Conservation (phyloP, 2,329 filamentous ascomycete species). For the Aspergillus pseudoglaucus region DNA sequence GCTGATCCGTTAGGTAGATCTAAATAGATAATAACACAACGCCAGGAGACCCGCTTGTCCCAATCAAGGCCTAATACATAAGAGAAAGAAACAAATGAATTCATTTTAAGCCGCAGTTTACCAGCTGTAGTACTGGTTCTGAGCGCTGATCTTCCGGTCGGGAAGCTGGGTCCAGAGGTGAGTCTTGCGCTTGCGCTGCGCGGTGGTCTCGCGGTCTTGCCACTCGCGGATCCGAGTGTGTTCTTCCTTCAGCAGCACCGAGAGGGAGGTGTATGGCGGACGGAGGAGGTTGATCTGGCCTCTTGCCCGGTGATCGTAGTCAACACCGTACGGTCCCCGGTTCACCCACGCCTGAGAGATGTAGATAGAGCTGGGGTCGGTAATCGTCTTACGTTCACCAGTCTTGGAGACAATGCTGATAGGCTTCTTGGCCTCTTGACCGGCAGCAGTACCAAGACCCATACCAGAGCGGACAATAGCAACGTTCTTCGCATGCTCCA, state of each 20-base stretch:
- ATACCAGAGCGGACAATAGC: slow-evolving; percentile 78
- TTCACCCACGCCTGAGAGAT: slow-evolving; percentile 91
- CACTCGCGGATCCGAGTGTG: slow-evolving; percentile 76
- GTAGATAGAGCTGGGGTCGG: slow-evolving; percentile 76
- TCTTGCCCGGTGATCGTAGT: slow-evolving; percentile 67
- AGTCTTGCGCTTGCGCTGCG: slow-evolving; percentile 64
- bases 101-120: slow-evolving; percentile 41
- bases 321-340: slow-evolving; percentile 57
- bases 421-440: slow-evolving; percentile 25
- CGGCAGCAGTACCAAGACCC: slow-evolving; percentile 52
- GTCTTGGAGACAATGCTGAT: slow-evolving; percentile 65
- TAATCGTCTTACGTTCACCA: slow-evolving; percentile 63
- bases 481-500: slow-evolving; percentile 73
- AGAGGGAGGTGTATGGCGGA: slow-evolving; percentile 68
- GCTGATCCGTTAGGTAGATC: slow-evolving; percentile 13
- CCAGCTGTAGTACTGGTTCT: slow-evolving; percentile 90
- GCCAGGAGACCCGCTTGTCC: slow-evolving; percentile 13
- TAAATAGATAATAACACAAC: slow-evolving; percentile 25
- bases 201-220: slow-evolving; percentile 69
- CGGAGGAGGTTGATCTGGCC: slow-evolving; percentile 62
- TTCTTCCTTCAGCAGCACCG: slow-evolving; percentile 85
- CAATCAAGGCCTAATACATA: slow-evolving; percentile 1
- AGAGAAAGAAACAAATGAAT: slow-evolving; percentile 5
- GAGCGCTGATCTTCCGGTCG: slow-evolving; percentile 73
- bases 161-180: slow-evolving; percentile 85